Evolutionary conservation across 169 alveolate species (phyloP), one percentile per base, ranked within the genome.

Genomic region (Cyclospora cayetanensis): DNA sequence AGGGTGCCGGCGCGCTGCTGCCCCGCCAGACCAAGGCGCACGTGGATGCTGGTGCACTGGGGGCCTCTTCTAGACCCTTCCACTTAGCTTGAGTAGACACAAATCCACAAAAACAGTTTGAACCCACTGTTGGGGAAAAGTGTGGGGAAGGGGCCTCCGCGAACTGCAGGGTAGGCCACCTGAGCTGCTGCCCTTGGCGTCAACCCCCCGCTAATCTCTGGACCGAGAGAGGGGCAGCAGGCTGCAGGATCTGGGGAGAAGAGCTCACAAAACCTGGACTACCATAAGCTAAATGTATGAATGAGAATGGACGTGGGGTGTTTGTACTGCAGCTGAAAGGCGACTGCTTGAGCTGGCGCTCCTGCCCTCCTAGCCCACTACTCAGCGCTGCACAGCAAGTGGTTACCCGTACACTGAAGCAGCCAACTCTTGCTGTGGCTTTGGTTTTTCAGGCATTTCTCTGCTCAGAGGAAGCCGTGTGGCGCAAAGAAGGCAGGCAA

Each of bases 181-280:
- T 31, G 43, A 39, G 43, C 84, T 34, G 84, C 35, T 46, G 53
- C 84, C 82, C 84, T 72, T 42, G 39, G 60, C 53, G 84, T 72
- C 84, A 72, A 72, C 84, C 84, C 84, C 84, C 84, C 53, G 84
- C 37, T 60, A 72, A 72, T 72, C 39, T 72, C 84, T 72, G 84
- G 84, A 37, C 43, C 84, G 41, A 25, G 60, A 72, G 43, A 42
- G n/a, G n/a, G n/a, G n/a, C n/a, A 46, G 84, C 84, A 4, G 84
- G 35, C 43, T 39, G 84, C 37, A 39, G 84, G 84, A 46, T 46
- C 84, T n/a, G 60, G 35, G 50, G 20, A 41, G 84, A 72, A 46
- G 39, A 72, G 84, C 84, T 39, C 63, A n/a, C 25, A 60, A 72
- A 72, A 72, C 84, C 5, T 39, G 43, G 34, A 39, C 43, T 37